Evolutionary conservation across 495 filamentous ascomycete species (phyloP), one percentile per base, ranked within the genome.

Genomic region (Talaromyces trachyspermus): DNA sequence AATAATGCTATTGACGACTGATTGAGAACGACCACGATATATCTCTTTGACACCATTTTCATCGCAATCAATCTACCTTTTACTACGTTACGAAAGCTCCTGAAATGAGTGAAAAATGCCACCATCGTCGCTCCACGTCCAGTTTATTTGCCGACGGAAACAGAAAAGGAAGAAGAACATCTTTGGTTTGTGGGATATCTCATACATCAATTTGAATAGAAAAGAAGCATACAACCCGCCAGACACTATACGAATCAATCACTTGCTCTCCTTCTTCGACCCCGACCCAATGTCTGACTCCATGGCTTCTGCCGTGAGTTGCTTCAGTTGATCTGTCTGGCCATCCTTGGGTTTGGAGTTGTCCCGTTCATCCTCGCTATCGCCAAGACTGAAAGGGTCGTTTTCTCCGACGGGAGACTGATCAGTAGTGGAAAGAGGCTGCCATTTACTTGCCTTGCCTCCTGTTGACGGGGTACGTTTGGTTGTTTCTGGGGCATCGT

Each of bases 361-460:
- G n/a, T 89, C 89, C 51, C 85, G 85, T 65, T 97, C 94, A 41
- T 97, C 92, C 49, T 95, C 88, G 55, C 89, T 95, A 56, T 98
- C 92, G 2, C 92, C 92, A 8, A 98, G 77, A 55, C 88, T 95
- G 65, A 98, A 98, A 0, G 92, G 92, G 58, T 98, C 92, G 54
- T 94, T 87, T 51, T 98, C 91, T 8, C 78, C 80, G 36, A 91
- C 82, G 25, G 94, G 92, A 43, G 79, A 84, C 4, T 94, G 92
- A 36, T 94, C 89, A 5, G 95, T 80, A 1, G 84, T 79, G 24
- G 88, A 85, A 43, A 98, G 69, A 12, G 94, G 92, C 63, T 98
- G 91, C 92, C 92, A 98, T 70, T 98, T 98, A 74, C 86, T 94
- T 11, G 77, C 68, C 67, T 87, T 92, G 58, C 70, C 73, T 39